Percentiles rank a stretch among this genome's conserved stretches.
Evolutionary conservation across 176 grass and related monocot species (phyloP).

Genomic region (Elymus sibiricus): DNA sequence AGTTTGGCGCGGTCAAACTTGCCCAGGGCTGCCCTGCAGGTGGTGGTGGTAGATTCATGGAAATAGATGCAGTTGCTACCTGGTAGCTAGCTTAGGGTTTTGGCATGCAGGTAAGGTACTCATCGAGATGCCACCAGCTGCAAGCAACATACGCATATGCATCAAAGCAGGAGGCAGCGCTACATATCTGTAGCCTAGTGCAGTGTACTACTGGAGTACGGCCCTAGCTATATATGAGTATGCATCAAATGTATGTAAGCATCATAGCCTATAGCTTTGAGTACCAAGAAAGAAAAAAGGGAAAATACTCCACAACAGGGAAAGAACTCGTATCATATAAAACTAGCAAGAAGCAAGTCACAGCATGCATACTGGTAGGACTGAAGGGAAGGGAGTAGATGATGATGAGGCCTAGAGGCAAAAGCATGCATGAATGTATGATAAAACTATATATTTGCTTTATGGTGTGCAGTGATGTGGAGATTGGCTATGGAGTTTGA

Average conservation of each 20-base stretch:
- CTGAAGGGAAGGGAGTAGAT: background rate
- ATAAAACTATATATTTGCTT: constrained; percentile 21
- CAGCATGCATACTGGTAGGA: background rate
- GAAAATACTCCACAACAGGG: background rate
- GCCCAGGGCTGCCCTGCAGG: constrained; percentile 31
- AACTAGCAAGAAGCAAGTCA: constrained; percentile 23
- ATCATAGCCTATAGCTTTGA: background rate
- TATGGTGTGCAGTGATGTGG: constrained; percentile 15
- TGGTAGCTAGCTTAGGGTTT: constrained; percentile 23
- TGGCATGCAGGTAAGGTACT: constrained; percentile 33
- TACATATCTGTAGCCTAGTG: constrained; percentile 16
- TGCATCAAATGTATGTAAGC: background rate
- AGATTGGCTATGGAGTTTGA: constrained; percentile 61
- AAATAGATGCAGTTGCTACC: constrained; percentile 8
- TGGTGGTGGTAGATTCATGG: background rate
- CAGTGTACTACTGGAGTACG: constrained; percentile 9
- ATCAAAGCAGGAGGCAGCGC: constrained; percentile 32
- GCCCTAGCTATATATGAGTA: background rate
- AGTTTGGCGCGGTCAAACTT: constrained; percentile 41
- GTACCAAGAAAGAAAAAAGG: constrained; percentile 8
- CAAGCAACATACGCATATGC: constrained; percentile 37
- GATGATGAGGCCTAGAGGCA: constrained; percentile 22
- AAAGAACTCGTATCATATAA: constrained; percentile 9
- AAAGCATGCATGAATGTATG: constrained; percentile 3
- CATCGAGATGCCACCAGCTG: constrained; percentile 39